Percentiles rank a stretch among this genome's conserved stretches.
Evolutionary conservation across 352 stramenopile genomes (phyloP).

Genomic region (Phytophthora brassicae): DNA sequence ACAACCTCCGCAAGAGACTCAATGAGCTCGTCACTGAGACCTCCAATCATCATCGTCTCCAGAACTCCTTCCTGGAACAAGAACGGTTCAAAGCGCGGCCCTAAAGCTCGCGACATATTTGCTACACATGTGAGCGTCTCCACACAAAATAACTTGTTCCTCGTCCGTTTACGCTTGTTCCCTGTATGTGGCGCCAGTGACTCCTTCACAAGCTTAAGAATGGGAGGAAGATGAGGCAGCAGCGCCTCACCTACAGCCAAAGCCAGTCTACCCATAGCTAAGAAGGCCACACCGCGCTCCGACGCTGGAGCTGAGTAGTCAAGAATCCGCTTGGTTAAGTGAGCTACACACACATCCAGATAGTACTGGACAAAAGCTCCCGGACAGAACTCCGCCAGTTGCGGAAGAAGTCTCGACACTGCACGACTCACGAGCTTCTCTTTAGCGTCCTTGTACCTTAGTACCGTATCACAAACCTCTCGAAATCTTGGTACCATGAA

Average conservation of each 20-base stretch:
- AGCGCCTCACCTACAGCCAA: slow-evolving; percentile 90
- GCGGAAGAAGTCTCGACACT: slow-evolving; percentile 90
- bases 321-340: slow-evolving; percentile 85
- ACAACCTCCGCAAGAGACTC: slow-evolving; percentile 92
- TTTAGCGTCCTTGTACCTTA: slow-evolving; percentile 92
- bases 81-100: slow-evolving; percentile 66
- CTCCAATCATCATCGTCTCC: slow-evolving; percentile 87
- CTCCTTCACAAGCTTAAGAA: slow-evolving; percentile 80
- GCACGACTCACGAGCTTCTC: slow-evolving; percentile 81
- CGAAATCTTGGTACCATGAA: slow-evolving; percentile 98
- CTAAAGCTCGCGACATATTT: slow-evolving; percentile 67
- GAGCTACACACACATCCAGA: slow-evolving; percentile 74
- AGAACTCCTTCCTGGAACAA: slow-evolving; percentile 70
- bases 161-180: slow-evolving; percentile 45
- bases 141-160: slow-evolving; percentile 83
- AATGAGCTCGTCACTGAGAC: slow-evolving; percentile 94
- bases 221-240: slow-evolving; percentile 77
- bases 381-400: slow-evolving; percentile 91
- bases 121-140: slow-evolving; percentile 83
- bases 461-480: slow-evolving; percentile 93
- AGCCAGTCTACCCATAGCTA: slow-evolving; percentile 92
- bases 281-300: slow-evolving; percentile 88
- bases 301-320: slow-evolving; percentile 46
- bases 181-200: slow-evolving; percentile 53
- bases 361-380: slow-evolving; percentile 95